Evolutionary conservation across 2,329 filamentous ascomycete species (phyloP).

Genomic region (Macrophomina phaseolina): DNA sequence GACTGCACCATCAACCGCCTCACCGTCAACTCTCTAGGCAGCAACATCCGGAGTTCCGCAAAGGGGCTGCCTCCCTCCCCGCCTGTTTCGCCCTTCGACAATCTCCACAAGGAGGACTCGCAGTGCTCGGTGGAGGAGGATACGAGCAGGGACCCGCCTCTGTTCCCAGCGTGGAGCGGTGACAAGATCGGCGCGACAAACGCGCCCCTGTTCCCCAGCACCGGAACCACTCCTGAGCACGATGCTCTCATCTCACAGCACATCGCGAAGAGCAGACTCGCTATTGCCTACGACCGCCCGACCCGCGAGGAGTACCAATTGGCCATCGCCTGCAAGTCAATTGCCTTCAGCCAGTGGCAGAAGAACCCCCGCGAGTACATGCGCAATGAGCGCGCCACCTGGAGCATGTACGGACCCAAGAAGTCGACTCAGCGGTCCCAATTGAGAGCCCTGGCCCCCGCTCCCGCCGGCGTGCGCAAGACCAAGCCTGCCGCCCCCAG

Average conservation of each 20-base stretch:
- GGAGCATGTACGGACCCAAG: conserved; percentile 43
- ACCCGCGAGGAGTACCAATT: conserved; percentile 46
- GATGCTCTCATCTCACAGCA: conserved; percentile 39
- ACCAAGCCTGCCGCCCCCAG: conserved; percentile 43
- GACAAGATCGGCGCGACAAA: conserved; percentile 34
- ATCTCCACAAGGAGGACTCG: conserved; percentile 45
- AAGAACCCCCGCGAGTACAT: conserved; percentile 57
- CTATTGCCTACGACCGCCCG: conserved; percentile 36
- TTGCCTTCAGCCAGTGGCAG: conserved; percentile 48
- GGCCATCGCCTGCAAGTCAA: conserved; percentile 39
- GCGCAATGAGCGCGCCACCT: conserved; percentile 61
- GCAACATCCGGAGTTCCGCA: conserved; percentile 37
- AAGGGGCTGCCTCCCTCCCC: conserved; percentile 38
- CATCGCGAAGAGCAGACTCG: conserved; percentile 35
- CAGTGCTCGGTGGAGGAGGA: conserved; percentile 37
- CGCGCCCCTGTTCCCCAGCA: conserved; percentile 42
- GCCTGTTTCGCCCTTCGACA: conserved; percentile 47
- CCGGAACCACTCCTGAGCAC: conserved; percentile 23
- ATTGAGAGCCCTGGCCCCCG: conserved; percentile 45
- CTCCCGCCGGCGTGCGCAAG: conserved; percentile 41
- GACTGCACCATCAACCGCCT: conserved; percentile 32
- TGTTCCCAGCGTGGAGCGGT: conserved; percentile 40
- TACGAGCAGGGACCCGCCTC: conserved; percentile 41
- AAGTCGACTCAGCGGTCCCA: conserved; percentile 44
- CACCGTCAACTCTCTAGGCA: conserved; percentile 32